Evolutionary conservation across 768 basidiomycete species (phyloP).

Genomic region (Sporobolomyces roseus): DNA sequence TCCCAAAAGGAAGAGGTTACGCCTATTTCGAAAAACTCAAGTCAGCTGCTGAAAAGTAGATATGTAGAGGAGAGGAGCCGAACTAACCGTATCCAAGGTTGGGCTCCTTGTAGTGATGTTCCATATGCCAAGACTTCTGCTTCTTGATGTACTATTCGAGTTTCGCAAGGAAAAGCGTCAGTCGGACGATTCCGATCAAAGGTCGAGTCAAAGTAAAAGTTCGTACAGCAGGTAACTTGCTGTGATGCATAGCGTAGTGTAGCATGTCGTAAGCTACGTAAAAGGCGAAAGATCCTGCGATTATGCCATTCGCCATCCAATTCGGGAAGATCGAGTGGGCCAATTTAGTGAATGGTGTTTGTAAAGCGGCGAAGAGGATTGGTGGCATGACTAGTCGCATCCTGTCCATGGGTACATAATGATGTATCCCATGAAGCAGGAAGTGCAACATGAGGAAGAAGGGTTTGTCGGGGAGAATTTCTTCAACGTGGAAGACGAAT

Average conservation of each 20-base stretch:
- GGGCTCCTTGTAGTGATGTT: slow-evolving; percentile 68
- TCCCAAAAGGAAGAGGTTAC: slow-evolving; percentile 64
- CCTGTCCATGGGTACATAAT: slow-evolving; percentile 70
- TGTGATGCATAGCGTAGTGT: slow-evolving; percentile 42
- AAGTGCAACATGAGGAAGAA: slow-evolving; percentile 82
- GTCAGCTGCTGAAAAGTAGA: not conserved
- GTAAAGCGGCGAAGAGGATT: slow-evolving; percentile 67
- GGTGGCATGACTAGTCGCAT: slow-evolving; percentile 98
- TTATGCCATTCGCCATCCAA: slow-evolving; percentile 83
- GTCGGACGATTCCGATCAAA: too few species aligned
- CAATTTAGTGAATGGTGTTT: slow-evolving; percentile 79
- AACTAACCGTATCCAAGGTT: slow-evolving; percentile 31
- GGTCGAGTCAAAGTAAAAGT: not conserved
- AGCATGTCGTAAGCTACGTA: slow-evolving; percentile 50
- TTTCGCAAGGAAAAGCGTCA: slow-evolving; percentile 58
- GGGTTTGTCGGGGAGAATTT: slow-evolving; percentile 74
- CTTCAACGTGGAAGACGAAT: slow-evolving; percentile 95
- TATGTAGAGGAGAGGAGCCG: too few species aligned
- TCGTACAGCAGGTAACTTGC: slow-evolving; percentile 18
- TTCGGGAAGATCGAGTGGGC: slow-evolving; percentile 76
- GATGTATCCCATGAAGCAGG: slow-evolving; percentile 89
- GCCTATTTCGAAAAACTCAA: slow-evolving; percentile 57
- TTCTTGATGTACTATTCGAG: slow-evolving; percentile 84
- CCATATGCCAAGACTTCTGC: slow-evolving; percentile 96
- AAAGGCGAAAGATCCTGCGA: slow-evolving; percentile 66